Evolutionary conservation across 805 yeast genomes (phyloP).

Genomic region (Sugiyamaella valdiviana): DNA sequence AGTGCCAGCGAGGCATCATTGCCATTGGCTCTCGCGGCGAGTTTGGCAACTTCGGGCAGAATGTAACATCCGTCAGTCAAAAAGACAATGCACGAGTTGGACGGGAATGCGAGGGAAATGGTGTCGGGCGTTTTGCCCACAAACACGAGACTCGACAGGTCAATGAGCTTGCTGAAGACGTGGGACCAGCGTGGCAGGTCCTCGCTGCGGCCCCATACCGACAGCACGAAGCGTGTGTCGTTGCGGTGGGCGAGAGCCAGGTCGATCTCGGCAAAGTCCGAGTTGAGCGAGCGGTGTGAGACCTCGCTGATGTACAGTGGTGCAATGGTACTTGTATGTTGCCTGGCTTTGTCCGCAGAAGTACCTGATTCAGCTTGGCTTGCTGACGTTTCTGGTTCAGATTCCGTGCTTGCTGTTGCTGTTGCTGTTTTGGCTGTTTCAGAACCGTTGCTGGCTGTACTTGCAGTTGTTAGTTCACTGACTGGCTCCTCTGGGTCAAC

Average conservation of each 20-base stretch:
- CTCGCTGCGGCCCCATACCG: conserved; percentile 15
- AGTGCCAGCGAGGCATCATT: no score
- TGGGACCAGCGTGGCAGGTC: conserved; percentile 4
- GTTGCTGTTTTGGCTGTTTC: background rate
- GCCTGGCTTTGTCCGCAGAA: no score
- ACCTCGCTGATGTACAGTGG: conserved; percentile 22
- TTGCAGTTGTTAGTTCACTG: no score
- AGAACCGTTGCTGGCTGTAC: no score
- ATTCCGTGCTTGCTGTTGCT: background rate
- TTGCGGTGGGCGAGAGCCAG: conserved; percentile 12
- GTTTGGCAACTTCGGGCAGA: background rate
- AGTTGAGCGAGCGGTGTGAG: conserved; percentile 18
- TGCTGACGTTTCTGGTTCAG: no score
- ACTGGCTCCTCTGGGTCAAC: conserved; percentile 2
- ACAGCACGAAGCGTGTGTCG: conserved; percentile 6
- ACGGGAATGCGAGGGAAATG: conserved; percentile 11
- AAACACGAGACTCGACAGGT: conserved; percentile 15
- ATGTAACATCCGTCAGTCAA: conserved; percentile 22
- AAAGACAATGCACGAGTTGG: conserved; percentile 17
- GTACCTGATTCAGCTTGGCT: no score
- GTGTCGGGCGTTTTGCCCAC: conserved; percentile 17
- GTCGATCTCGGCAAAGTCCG: conserved; percentile 21
- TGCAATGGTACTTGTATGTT: no score
- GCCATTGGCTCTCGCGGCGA: background rate
- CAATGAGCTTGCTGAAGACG: conserved; percentile 8